A percentile compares a stretch with the other conserved stretches of the same genome.
Evolutionary conservation across 2,329 filamentous ascomycete genomes (phyloP).

Genomic region (Dactylellina haptotyla): DNA sequence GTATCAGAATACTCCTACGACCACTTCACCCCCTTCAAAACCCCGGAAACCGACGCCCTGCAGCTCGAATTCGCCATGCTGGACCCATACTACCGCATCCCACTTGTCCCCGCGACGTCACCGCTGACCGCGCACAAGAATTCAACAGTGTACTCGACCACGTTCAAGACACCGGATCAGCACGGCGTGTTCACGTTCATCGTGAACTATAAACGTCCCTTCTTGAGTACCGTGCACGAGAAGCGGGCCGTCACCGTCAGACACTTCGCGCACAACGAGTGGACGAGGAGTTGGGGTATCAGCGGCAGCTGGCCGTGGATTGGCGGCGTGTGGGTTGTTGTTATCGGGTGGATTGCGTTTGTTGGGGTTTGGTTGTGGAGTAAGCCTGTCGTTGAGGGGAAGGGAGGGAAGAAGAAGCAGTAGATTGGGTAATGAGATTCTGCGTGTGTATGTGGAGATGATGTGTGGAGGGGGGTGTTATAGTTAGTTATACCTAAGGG

Average conservation of each 20-base stretch:
- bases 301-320: conserved; percentile 95
- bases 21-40: conserved; percentile 77
- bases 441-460: background rate
- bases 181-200: conserved; percentile 99
- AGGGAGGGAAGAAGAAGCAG: conserved; percentile 62
- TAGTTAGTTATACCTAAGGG: no score
- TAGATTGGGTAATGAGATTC: conserved; percentile 51
- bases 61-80: conserved; percentile 99
- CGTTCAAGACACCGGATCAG: conserved; percentile 90
- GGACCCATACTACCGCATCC: conserved; percentile 91
- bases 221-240: conserved; percentile 87
- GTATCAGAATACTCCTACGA: conserved; percentile 84
- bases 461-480: background rate
- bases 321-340: conserved; percentile 82
- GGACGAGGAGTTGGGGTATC: conserved; percentile 88
- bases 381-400: conserved; percentile 65
- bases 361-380: conserved; percentile 88
- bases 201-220: conserved; percentile 95
- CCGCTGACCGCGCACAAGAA: conserved; percentile 63
- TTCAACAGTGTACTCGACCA: conserved; percentile 76
- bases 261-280: conserved; percentile 98
- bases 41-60: conserved; percentile 75
- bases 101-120: conserved; percentile 71
- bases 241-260: conserved; percentile 94
- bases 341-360: conserved; percentile 85